Evolutionary conservation across 257 asterid genomes (phyloP).

Genomic region (Solanum gandarillasii): DNA sequence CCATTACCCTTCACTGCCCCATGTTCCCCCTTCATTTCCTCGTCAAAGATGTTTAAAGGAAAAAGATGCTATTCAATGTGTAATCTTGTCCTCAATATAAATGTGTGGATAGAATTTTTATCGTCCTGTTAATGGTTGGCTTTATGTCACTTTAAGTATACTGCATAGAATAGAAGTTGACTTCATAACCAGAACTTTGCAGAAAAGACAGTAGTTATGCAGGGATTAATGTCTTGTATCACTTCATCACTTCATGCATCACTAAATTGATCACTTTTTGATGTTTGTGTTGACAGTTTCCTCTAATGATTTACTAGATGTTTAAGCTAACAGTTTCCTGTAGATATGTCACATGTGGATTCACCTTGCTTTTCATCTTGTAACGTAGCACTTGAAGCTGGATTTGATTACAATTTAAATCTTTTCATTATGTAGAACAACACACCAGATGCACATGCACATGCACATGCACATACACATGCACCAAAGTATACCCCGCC

Average conservation of each 20-base stretch:
- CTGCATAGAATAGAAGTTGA: not conserved
- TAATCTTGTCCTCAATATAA: not conserved
- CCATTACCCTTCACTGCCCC: not conserved
- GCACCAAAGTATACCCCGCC: conserved; percentile 43
- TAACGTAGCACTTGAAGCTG: not conserved
- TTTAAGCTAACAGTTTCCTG: not conserved
- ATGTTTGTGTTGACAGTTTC: not conserved
- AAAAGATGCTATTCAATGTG: not conserved
- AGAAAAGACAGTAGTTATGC: not conserved
- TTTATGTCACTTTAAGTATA: not conserved
- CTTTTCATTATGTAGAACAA: conserved; percentile 28
- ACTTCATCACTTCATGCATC: not conserved
- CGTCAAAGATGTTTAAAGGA: not conserved
- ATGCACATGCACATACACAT: not conserved
- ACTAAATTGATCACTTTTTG: not conserved
- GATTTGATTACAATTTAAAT: not conserved
- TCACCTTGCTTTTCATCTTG: not conserved
- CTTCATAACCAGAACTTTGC: not conserved
- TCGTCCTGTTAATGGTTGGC: not conserved
- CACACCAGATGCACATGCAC: conserved; percentile 23
- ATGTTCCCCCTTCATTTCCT: not conserved
- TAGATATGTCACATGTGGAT: not conserved
- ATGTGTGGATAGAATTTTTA: not conserved
- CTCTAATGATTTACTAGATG: not conserved
- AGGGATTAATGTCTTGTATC: not conserved